Percentiles rank a stretch among this genome's conserved stretches.
These are phyloP conservation scores for Bondarzewia mesenterica DNA, from an alignment of 1,284 basidiomycete genomes.

Conservation along the genomic window DNA sequence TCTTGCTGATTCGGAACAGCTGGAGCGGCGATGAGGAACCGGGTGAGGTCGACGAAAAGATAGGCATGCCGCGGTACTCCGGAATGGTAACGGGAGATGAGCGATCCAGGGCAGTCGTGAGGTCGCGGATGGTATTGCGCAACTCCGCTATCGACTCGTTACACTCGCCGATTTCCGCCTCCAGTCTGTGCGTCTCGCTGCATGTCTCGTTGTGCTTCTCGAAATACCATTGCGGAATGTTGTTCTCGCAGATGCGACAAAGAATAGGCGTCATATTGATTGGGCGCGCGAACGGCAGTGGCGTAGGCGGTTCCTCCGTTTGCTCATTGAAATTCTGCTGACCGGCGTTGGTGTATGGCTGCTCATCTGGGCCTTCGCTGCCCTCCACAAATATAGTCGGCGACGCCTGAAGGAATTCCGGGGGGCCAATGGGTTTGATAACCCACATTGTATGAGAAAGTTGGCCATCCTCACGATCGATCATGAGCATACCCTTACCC, in stretches of 20 bases:
- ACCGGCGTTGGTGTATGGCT: slow-evolving; percentile 23
- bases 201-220: slow-evolving; percentile 99
- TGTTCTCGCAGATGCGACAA: slow-evolving; percentile 96
- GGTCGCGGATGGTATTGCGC: slow-evolving; percentile 72
- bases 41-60: slow-evolving; percentile 66
- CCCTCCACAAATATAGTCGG: slow-evolving; percentile 48
- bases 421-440: slow-evolving; percentile 75
- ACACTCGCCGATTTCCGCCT: slow-evolving; percentile 90
- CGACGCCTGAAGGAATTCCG: slow-evolving; percentile 55
- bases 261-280: slow-evolving; percentile 85
- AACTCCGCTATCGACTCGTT: slow-evolving; percentile 91
- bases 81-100: slow-evolving; percentile 52
- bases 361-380: slow-evolving; percentile 37
- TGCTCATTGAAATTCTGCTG: slow-evolving; percentile 19
- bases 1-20: slow-evolving; percentile 56
- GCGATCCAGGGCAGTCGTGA: slow-evolving; percentile 57
- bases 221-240: slow-evolving; percentile 98
- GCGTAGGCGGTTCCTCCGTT: slow-evolving; percentile 42
- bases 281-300: slow-evolving; percentile 67
- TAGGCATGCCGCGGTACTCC: slow-evolving; percentile 86
- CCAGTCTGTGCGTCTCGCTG: slow-evolving; percentile 91
- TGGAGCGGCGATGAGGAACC: slow-evolving; percentile 63
- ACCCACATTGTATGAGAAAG: slow-evolving; percentile 99
- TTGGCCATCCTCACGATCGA: slow-evolving; percentile 78
- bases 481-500: slow-evolving; percentile 98